Evolutionary conservation across 2,329 filamentous ascomycete genomes (phyloP).

Genomic region (Fusarium sp.): DNA sequence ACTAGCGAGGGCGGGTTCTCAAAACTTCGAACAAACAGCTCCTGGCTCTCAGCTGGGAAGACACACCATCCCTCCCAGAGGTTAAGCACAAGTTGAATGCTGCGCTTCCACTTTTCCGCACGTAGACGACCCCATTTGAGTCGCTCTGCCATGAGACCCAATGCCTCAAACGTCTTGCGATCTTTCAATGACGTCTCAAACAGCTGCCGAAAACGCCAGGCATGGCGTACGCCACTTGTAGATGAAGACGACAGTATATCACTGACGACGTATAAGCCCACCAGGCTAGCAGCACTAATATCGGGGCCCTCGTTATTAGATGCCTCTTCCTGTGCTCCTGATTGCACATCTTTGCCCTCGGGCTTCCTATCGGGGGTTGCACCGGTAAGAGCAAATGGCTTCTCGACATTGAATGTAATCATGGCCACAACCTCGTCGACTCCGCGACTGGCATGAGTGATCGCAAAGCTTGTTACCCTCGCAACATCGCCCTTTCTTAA

Average conservation of each 20-base stretch:
- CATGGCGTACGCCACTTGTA: constrained; percentile 82
- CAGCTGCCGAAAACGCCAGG: constrained; percentile 86
- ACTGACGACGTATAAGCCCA: constrained; percentile 81
- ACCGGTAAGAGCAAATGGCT: constrained; percentile 78
- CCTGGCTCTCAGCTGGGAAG: constrained; percentile 81
- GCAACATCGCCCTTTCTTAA: constrained; percentile 89
- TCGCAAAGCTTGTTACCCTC: constrained; percentile 87
- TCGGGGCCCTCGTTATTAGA: constrained; percentile 66
- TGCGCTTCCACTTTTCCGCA: constrained; percentile 87
- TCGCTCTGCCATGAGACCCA: constrained; percentile 80
- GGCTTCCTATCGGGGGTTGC: constrained; percentile 72
- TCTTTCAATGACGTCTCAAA: constrained; percentile 80
- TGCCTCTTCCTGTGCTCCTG: constrained; percentile 52
- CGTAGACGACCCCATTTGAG: constrained; percentile 84
- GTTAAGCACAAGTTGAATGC: constrained; percentile 75
- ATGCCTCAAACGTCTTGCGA: constrained; percentile 77
- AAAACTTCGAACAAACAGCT: constrained; percentile 77
- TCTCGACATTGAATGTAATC: constrained; percentile 84
- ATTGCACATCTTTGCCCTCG: constrained; percentile 53
- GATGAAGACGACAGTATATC: constrained; percentile 85
- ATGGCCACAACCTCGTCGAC: constrained; percentile 93
- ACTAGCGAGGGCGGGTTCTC: constrained; percentile 72
- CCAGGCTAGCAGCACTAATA: constrained; percentile 78
- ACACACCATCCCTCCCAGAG: constrained; percentile 80
- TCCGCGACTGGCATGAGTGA: constrained; percentile 85